Evolutionary conservation across 2,329 filamentous ascomycete genomes (phyloP).

Genomic region (Sporothrix variecibatus): DNA sequence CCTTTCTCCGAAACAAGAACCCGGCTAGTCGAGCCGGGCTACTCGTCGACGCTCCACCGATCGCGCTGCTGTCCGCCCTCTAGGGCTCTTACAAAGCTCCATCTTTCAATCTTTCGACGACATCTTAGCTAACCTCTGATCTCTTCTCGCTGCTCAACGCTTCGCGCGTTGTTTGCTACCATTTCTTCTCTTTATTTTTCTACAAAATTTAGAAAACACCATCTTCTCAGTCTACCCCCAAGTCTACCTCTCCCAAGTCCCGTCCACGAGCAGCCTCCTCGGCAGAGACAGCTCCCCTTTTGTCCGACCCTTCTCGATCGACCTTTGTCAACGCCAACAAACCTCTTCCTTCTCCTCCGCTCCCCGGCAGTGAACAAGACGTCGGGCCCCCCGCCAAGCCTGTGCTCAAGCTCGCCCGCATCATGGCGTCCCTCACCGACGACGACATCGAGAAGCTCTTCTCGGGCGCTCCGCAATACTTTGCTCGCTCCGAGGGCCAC

Average conservation of each 20-base stretch:
- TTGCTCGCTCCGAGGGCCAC: conserved; percentile 61
- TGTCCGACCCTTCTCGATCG: conserved; percentile 22
- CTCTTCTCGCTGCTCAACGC: neutral
- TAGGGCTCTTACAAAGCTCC: conserved; percentile 23
- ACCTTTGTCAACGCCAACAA: conserved; percentile 53
- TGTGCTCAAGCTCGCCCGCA: conserved; percentile 55
- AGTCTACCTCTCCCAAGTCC: neutral
- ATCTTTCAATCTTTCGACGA: neutral
- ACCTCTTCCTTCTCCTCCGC: conserved; percentile 57
- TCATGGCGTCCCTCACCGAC: conserved; percentile 61
- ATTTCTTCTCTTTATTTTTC: neutral
- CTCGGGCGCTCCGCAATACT: conserved; percentile 74
- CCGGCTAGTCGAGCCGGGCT: neutral
- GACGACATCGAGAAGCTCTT: conserved; percentile 69
- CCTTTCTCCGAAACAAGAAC: neutral
- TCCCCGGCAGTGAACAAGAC: conserved; percentile 45
- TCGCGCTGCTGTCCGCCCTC: conserved; percentile 2
- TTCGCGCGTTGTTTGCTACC: neutral
- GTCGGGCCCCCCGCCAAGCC: conserved; percentile 45
- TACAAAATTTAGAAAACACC: neutral
- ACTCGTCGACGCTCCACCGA: neutral
- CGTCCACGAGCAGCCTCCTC: conserved; percentile 9
- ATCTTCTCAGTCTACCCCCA: neutral
- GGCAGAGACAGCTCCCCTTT: conserved; percentile 16
- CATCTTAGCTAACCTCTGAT: conserved; percentile 1